phyloP scores from a whole-genome alignment of 345 rosid species.

The Pseudoturritis turrita region DNA sequence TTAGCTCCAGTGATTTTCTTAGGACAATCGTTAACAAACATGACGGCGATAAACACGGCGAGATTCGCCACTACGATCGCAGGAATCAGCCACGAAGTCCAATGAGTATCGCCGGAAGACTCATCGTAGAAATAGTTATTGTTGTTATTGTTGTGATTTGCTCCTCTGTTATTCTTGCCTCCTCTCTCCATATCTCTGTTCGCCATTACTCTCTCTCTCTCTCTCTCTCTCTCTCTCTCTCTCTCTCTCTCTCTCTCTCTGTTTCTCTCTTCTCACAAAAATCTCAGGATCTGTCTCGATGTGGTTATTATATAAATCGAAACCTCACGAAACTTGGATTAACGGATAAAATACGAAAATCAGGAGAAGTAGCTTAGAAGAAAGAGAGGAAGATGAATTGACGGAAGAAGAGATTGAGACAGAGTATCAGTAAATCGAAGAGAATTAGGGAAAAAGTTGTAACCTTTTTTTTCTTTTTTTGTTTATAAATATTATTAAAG shows the following conservation, averaged over 20 bases:
- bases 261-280: not conserved
- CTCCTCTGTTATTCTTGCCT: constrained; percentile 22
- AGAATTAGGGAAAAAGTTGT: constrained; percentile 18
- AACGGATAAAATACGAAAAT: constrained; percentile 16
- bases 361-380: constrained; percentile 33
- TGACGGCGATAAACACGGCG: constrained; percentile 57
- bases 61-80: constrained; percentile 69
- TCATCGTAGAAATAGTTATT: constrained; percentile 35
- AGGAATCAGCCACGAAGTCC: constrained; percentile 96
- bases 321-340: constrained; percentile 5
- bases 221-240: not conserved
- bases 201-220: constrained; percentile 41
- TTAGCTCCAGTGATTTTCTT: constrained; percentile 36
- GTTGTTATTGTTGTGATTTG: constrained; percentile 2
- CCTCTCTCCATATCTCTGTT: constrained; percentile 67
- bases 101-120: constrained; percentile 40
- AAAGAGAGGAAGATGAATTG: constrained; percentile 8
- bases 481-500: no score
- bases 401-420: constrained; percentile 23
- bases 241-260: not conserved
- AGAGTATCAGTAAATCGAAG: constrained; percentile 31
- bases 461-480: not conserved
- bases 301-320: not conserved
- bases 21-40: constrained; percentile 93
- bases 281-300: not conserved